Evolutionary conservation across 1,284 basidiomycete genomes (phyloP), one percentile per base, ranked within the genome.

Genomic region (Sphaerobolus stellatus): DNA sequence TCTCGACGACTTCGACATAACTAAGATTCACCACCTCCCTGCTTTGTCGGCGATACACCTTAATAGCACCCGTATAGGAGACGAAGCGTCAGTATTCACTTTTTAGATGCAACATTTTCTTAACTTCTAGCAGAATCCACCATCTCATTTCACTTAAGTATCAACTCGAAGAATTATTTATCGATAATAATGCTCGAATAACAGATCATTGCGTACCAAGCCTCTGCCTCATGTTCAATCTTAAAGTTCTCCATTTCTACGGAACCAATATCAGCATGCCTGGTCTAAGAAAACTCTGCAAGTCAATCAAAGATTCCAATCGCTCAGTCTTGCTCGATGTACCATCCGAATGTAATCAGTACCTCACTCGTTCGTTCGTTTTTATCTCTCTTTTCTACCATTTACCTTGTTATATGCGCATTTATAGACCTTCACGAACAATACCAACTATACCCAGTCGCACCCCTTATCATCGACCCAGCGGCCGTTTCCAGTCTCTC

Each of bases 121-220:
- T 56, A 45, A 18, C 20, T 20, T 43, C 29, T 36, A 54, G 44
- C 59, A 84, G 83, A n/a, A 66, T 84, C n/a, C 85, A 76, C 60
- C 74, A 81, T 41, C 74, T 87, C 20, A 68, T 81, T 3, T 69
- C 80, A 14, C 76, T 85, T 52, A 80, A 78, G 63, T 72, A 70
- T 38, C 77, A 78, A 18, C 74, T 87, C 31, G 68, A 62, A 29
- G 70, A 75, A 41, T 76, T 87, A 8, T 76, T 76, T 46, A 59
- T 86, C 41, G 72, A 78, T 5, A 65, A 64, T 29, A 86, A 86
- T 60, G 73, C 73, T 11, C 63, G 64, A 40, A 78, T 88, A 58
- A 69, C 77, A 50, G 77, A 86, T 60, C 81, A 83, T 51, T 75
- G 77, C 40, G 69, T 83, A 27, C 77, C 81, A 20, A 80, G 81